Evolutionary conservation across 129 eudicot species (phyloP).

Genomic region (Chrysanthemum makinoi): DNA sequence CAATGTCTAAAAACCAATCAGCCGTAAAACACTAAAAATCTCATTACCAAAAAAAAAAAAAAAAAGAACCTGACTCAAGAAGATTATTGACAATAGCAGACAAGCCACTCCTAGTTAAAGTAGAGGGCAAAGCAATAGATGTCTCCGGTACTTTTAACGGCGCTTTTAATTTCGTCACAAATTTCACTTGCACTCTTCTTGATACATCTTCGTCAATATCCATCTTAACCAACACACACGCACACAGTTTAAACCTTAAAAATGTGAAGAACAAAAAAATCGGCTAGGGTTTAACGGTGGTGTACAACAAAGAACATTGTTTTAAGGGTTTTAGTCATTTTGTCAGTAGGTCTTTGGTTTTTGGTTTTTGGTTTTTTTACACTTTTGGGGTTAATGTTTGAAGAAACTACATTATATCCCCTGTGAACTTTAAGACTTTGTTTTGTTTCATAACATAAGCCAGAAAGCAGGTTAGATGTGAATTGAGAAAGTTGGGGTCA

Average conservation of each 20-base stretch:
- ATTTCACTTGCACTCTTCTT: conserved; percentile 72
- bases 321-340: background rate
- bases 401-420: background rate
- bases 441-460: no score
- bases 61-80: conserved; percentile 50
- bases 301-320: background rate
- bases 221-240: conserved; percentile 23
- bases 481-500: no score
- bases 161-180: conserved; percentile 62
- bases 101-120: conserved; percentile 76
- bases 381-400: background rate
- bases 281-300: no score
- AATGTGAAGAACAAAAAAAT: background rate
- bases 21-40: no score
- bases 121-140: conserved; percentile 66
- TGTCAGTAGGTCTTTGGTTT: background rate
- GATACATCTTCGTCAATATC: conserved; percentile 51
- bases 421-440: background rate
- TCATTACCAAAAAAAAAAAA: background rate
- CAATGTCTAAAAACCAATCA: no score
- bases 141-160: conserved; percentile 62
- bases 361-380: background rate
- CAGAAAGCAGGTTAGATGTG: no score
- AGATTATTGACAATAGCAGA: conserved; percentile 75
- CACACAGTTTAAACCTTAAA: background rate